These are phyloP conservation scores for Podospora sp. DNA, from an alignment of 495 filamentous ascomycete species.

Conservation along the genomic window DNA sequence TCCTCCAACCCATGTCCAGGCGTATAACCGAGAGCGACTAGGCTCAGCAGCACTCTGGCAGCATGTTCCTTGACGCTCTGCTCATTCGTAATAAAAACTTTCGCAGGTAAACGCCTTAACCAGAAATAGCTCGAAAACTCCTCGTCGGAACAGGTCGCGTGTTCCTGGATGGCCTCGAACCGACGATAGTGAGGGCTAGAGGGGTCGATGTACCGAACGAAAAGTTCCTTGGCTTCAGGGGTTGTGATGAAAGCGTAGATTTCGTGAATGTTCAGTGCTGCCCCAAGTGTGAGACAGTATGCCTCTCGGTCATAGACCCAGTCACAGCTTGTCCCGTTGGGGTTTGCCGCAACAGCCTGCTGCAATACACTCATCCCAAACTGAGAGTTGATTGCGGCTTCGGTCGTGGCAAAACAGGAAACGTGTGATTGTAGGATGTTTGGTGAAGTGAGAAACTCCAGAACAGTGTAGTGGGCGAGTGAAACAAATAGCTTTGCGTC, in stretches of 20 bases:
- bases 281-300: slow-evolving; percentile 5
- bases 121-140: not conserved
- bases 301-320: not conserved
- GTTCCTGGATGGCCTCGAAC: not conserved
- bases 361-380: not conserved
- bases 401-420: not conserved
- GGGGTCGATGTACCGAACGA: not conserved
- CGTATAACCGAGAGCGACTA: not conserved
- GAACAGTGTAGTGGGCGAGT: slow-evolving; percentile 12
- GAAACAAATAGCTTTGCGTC: not conserved
- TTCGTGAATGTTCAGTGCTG: not conserved
- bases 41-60: not conserved
- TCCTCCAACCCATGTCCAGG: not conserved
- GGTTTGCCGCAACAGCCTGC: not conserved
- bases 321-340: not conserved
- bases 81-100: not conserved
- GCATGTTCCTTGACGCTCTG: not conserved
- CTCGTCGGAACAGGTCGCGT: not conserved
- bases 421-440: not conserved
- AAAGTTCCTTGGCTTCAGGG: not conserved
- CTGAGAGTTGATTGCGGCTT: not conserved
- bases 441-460: slow-evolving; percentile 6
- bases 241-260: not conserved
- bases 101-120: not conserved
- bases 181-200: not conserved